Conservation (phyloP, 2,329 filamentous ascomycete species). For the Coleophoma crateriformis region DNA sequence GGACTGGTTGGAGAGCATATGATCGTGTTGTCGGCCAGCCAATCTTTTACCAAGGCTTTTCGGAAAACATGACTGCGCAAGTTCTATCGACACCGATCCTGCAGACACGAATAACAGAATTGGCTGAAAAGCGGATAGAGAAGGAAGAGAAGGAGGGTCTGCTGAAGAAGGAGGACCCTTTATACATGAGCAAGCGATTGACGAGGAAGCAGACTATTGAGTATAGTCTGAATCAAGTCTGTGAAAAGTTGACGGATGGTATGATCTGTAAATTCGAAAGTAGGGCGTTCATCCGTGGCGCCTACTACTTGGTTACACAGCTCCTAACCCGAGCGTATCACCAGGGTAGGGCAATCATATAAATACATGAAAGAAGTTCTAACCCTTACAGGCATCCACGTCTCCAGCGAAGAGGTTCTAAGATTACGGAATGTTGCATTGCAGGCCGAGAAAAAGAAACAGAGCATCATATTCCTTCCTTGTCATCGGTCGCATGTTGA, state of each 20-base stretch:
- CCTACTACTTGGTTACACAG: conserved; percentile 86
- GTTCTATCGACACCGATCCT: conserved; percentile 74
- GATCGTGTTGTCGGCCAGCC: conserved; percentile 86
- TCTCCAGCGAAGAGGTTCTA: conserved; percentile 89
- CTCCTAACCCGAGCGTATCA: conserved; percentile 90
- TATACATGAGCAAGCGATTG: conserved; percentile 45
- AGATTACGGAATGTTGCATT: conserved; percentile 77
- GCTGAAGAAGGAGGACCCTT: conserved; percentile 49
- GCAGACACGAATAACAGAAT: conserved; percentile 64
- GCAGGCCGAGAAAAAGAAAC: conserved; percentile 77
- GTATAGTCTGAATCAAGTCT: conserved; percentile 69
- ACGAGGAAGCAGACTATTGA: conserved; percentile 62
- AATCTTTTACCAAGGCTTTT: conserved; percentile 88
- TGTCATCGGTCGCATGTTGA: conserved; percentile 95
- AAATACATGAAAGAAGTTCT: background rate
- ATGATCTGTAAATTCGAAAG: conserved; percentile 99
- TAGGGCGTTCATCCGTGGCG: conserved; percentile 83
- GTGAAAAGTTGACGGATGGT: conserved; percentile 79
- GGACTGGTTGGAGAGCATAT: conserved; percentile 92
- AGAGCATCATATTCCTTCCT: conserved; percentile 92
- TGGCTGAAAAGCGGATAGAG: conserved; percentile 69
- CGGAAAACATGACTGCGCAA: conserved; percentile 77
- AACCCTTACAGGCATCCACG: conserved; percentile 62
- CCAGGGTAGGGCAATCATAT: conserved; percentile 52
- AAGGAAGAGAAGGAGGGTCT: conserved; percentile 74